Conservation (phyloP, 1,284 basidiomycete genomes). For the Fomitopsis betulina region DNA sequence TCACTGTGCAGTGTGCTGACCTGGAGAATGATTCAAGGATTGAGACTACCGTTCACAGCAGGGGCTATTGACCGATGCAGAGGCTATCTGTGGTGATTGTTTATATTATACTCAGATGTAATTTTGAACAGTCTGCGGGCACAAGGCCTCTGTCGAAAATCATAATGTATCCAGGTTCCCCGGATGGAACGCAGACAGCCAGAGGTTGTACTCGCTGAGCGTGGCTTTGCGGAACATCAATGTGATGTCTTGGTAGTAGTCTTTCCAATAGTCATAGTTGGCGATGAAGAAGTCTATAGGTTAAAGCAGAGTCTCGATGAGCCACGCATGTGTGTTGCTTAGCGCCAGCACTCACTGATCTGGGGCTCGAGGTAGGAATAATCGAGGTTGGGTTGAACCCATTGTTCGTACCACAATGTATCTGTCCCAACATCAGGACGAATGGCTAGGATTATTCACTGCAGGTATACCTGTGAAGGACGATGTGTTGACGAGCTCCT, state of each 20-base stretch:
- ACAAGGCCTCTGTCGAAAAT: too few species aligned
- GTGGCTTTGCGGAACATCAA: constrained; percentile 1
- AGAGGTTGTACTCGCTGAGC: not conserved
- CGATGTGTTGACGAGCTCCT: not conserved
- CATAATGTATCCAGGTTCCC: not conserved
- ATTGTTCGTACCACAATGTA: not conserved
- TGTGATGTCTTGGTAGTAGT: not conserved
- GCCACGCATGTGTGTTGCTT: not conserved
- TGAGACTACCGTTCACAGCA: too few species aligned
- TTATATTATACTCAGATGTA: too few species aligned
- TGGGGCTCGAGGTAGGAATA: constrained; percentile 1
- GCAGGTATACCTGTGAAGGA: not conserved
- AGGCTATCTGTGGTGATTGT: too few species aligned
- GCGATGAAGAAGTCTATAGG: not conserved
- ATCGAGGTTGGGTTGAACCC: not conserved
- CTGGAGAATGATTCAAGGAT: too few species aligned
- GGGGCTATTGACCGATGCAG: too few species aligned
- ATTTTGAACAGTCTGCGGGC: too few species aligned
- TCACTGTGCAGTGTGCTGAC: too few species aligned
- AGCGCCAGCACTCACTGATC: not conserved
- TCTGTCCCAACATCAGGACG: not conserved
- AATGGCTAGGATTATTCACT: not conserved
- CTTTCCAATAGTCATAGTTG: not conserved
- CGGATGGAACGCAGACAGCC: not conserved
- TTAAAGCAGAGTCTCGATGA: too few species aligned